phyloP scores from a whole-genome alignment of 2,329 filamentous ascomycete species.

The Passalora sequoiae region DNA sequence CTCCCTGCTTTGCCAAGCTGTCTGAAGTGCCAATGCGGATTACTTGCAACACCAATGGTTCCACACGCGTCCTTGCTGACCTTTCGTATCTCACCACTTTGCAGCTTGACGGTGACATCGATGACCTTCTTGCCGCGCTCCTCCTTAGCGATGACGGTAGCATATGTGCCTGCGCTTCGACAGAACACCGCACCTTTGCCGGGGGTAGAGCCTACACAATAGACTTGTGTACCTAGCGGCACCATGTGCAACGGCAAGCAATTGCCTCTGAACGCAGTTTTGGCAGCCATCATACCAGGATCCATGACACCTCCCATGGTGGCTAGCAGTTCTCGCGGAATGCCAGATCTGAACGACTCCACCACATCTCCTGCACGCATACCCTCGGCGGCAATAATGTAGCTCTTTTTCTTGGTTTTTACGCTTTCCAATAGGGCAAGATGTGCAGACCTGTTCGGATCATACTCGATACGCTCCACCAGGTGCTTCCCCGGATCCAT shows the following conservation, averaged over 20 bases:
- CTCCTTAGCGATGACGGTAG: conserved; percentile 82
- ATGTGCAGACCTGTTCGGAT: conserved; percentile 87
- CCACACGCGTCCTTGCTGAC: conserved; percentile 90
- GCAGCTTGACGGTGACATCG: conserved; percentile 77
- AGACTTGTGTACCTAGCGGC: conserved; percentile 86
- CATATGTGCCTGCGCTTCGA: conserved; percentile 88
- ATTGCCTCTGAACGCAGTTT: conserved; percentile 90
- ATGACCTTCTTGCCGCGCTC: conserved; percentile 67
- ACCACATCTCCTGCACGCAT: conserved; percentile 87
- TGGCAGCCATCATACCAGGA: conserved; percentile 90
- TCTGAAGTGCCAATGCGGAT: conserved; percentile 81
- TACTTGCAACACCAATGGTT: conserved; percentile 91
- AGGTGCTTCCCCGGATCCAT: conserved; percentile 72
- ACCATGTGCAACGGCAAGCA: conserved; percentile 95
- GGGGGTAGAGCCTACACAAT: conserved; percentile 73
- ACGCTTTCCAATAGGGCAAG: conserved; percentile 79
- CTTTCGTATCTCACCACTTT: conserved; percentile 86
- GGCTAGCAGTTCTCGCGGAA: conserved; percentile 77
- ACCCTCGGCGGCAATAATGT: conserved; percentile 93
- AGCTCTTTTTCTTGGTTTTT: conserved; percentile 69
- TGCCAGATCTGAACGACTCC: conserved; percentile 85
- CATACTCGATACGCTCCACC: conserved; percentile 93
- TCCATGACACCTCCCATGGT: conserved; percentile 92
- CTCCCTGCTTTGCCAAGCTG: conserved; percentile 94
- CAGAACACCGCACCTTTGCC: conserved; percentile 81